Evolutionary conservation across 2,329 filamentous ascomycete species (phyloP).

Genomic region (Ophiostoma quercus): DNA sequence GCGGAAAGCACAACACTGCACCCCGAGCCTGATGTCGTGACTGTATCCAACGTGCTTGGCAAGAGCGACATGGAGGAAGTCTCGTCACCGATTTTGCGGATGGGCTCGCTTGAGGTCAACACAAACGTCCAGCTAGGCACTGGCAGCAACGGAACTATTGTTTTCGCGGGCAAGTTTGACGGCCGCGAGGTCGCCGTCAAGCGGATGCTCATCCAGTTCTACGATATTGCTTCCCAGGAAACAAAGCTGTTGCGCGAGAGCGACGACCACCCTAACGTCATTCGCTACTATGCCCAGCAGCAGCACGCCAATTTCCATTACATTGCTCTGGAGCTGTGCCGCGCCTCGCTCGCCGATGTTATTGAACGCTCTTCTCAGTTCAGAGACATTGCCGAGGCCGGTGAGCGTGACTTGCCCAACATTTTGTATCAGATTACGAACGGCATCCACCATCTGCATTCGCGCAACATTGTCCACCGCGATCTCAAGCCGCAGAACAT

Average conservation of each 20-base stretch:
- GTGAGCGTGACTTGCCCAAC: constrained; percentile 69
- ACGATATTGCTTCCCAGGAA: constrained; percentile 90
- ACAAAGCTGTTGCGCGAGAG: constrained; percentile 86
- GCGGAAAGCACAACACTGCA: constrained; percentile 36
- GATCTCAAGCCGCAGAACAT: constrained; percentile 98
- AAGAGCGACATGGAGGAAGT: constrained; percentile 53
- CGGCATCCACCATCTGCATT: constrained; percentile 83
- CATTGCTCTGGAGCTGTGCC: constrained; percentile 90
- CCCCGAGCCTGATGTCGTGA: constrained; percentile 59
- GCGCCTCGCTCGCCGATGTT: constrained; percentile 87
- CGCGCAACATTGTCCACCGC: constrained; percentile 88
- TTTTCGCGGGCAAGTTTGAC: constrained; percentile 92
- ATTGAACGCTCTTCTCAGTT: constrained; percentile 60
- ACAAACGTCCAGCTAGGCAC: constrained; percentile 61
- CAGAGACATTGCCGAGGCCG: constrained; percentile 63
- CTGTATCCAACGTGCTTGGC: constrained; percentile 37
- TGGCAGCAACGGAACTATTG: constrained; percentile 94
- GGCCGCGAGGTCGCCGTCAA: constrained; percentile 92
- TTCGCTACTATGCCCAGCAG: constrained; percentile 92
- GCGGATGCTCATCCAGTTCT: constrained; percentile 92
- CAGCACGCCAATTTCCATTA: constrained; percentile 87
- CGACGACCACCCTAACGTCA: constrained; percentile 93
- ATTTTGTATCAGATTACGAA: constrained; percentile 85
- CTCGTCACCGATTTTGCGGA: constrained; percentile 54
- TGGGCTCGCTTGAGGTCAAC: constrained; percentile 61